Evolutionary conservation across 495 filamentous ascomycete genomes (phyloP).

Genomic region (Neurospora sp.): DNA sequence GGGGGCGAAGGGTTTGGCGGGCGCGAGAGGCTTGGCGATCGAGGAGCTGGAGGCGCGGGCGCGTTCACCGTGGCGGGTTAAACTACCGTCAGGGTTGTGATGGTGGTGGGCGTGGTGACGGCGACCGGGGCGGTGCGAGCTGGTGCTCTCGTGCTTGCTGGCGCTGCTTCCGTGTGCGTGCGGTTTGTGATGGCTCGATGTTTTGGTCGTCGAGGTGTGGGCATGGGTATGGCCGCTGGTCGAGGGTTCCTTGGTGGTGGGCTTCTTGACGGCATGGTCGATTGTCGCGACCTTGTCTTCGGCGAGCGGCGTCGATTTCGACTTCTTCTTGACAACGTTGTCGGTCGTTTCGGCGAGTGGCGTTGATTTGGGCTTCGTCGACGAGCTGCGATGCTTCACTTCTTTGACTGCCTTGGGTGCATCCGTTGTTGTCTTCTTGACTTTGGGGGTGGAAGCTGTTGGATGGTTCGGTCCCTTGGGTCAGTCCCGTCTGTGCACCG

Average conservation of each 20-base stretch:
- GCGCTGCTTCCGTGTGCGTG: neutral
- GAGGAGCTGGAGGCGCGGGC: slow-evolving; percentile 2
- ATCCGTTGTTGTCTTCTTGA: neutral
- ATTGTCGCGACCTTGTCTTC: neutral
- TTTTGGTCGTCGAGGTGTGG: neutral
- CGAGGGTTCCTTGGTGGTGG: neutral
- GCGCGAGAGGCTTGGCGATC: neutral
- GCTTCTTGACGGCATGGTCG: neutral
- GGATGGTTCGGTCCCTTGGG: neutral
- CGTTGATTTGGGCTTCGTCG: neutral
- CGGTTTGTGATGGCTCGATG: neutral
- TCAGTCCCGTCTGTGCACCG: neutral
- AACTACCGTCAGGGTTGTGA: slow-evolving; percentile 2
- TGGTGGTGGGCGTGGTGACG: neutral
- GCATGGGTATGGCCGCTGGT: neutral
- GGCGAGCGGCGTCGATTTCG: neutral
- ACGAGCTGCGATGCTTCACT: neutral
- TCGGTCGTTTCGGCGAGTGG: neutral
- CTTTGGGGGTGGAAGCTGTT: neutral
- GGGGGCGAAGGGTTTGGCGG: slow-evolving; percentile 4
- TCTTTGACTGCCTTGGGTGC: neutral
- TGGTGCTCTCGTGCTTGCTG: slow-evolving; percentile 1
- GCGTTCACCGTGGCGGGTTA: neutral
- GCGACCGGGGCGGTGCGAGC: neutral
- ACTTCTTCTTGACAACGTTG: neutral